These are phyloP conservation scores for sorghum (Sorghum bicolor) DNA, from an alignment of 176 grass and related monocot species.

Conservation along the genomic window Sorghum_bicolor_NCBIv3 NC_012871.2:69961001-69961500, in stretches of 20 bases:
- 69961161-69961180: slow-evolving; percentile 1
- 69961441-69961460: too few relatives aligned
- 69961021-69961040: slow-evolving; percentile 17
- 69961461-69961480: background rate
- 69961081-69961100: slow-evolving; percentile 9
- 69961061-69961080: slow-evolving; percentile 11
- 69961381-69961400: background rate
- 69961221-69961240: background rate
- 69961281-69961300: background rate
- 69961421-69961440: background rate
- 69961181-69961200: slow-evolving; percentile 1
- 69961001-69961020: slow-evolving; percentile 11
- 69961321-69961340: background rate
- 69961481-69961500: background rate
- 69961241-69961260: slow-evolving; percentile 3
- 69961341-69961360: background rate
- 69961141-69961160: background rate
- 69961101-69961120: background rate
- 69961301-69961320: background rate
- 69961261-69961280: slow-evolving; percentile 1
- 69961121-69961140: background rate
- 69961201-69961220: background rate
- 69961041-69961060: background rate
- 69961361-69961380: background rate
- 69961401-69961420: background rate